phyloP scores from a whole-genome alignment of 768 basidiomycete species.

The Boletus rubescentipes region DNA sequence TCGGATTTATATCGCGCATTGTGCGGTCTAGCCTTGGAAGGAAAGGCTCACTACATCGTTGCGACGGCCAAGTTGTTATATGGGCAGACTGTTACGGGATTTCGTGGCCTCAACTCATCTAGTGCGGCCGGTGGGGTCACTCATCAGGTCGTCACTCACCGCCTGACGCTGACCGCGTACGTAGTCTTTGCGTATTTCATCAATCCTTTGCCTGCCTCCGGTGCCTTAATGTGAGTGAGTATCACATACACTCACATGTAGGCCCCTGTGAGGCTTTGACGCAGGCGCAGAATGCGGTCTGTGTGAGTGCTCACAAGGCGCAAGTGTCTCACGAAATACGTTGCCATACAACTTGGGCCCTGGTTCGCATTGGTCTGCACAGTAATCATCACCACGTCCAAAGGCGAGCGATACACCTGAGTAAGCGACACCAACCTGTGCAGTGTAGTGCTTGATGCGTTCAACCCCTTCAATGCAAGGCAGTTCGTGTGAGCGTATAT shows the following conservation, averaged over 20 bases:
- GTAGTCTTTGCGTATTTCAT: slow-evolving; percentile 39
- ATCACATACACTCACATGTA: slow-evolving; percentile 64
- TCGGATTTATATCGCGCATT: slow-evolving; percentile 62
- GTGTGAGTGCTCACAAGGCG: slow-evolving; percentile 46
- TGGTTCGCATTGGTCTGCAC: slow-evolving; percentile 60
- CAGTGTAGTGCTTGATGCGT: slow-evolving; percentile 38
- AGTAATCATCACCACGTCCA: slow-evolving; percentile 58
- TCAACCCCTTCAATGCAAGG: slow-evolving; percentile 48
- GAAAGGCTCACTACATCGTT: slow-evolving; percentile 48
- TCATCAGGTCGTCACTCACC: not conserved
- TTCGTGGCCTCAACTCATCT: slow-evolving; percentile 50
- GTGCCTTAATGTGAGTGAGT: slow-evolving; percentile 37
- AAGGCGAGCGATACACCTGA: slow-evolving; percentile 36
- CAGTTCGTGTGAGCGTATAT: slow-evolving; percentile 42
- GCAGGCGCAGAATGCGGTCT: slow-evolving; percentile 28
- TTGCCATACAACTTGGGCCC: slow-evolving; percentile 53
- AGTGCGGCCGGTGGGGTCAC: slow-evolving; percentile 46
- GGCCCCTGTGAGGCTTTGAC: slow-evolving; percentile 29
- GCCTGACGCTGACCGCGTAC: not conserved
- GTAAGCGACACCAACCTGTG: not conserved
- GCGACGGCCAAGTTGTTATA: slow-evolving; percentile 34
- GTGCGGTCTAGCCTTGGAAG: slow-evolving; percentile 52
- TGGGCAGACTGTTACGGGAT: slow-evolving; percentile 35
- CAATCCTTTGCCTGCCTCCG: slow-evolving; percentile 40
- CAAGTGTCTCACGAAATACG: slow-evolving; percentile 42